Evolutionary conservation across 2,329 filamentous ascomycete genomes (phyloP).

Genomic region (Trichoderma simmonsii): DNA sequence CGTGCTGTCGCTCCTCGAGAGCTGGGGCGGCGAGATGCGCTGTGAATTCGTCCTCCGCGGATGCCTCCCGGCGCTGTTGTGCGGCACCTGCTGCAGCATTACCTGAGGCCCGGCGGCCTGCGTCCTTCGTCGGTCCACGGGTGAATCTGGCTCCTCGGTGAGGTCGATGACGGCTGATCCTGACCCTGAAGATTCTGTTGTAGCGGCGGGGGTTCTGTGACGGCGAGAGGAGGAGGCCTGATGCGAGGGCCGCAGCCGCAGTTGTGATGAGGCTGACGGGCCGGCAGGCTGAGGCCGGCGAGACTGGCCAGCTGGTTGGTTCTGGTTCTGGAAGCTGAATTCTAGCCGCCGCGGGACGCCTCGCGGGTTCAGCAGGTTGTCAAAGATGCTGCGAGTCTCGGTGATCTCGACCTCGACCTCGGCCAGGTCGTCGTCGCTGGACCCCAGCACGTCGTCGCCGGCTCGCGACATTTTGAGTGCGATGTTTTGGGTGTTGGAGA

Average conservation of each 20-base stretch:
- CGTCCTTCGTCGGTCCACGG: conserved; percentile 35
- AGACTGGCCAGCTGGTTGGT: neutral
- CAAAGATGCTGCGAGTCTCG: conserved; percentile 11
- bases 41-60: conserved; percentile 42
- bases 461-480: conserved; percentile 19
- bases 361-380: conserved; percentile 16
- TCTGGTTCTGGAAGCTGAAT: neutral
- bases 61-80: conserved; percentile 29
- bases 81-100: conserved; percentile 16
- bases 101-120: conserved; percentile 25
- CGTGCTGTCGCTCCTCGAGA: conserved; percentile 46
- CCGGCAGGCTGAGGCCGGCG: neutral
- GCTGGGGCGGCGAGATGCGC: conserved; percentile 38
- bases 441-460: conserved; percentile 18
- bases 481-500: neutral
- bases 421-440: conserved; percentile 35
- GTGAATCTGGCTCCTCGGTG: conserved; percentile 50
- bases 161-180: conserved; percentile 45
- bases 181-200: neutral
- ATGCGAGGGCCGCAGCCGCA: conserved; percentile 2
- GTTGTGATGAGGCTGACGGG: neutral
- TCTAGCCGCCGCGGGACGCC: neutral
- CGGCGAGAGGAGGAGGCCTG: neutral
- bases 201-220: neutral
- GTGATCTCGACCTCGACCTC: conserved; percentile 31